These are phyloP conservation scores for Eucalyptus regnans DNA, from an alignment of 345 rosid genomes.

Conservation along the genomic window DNA sequence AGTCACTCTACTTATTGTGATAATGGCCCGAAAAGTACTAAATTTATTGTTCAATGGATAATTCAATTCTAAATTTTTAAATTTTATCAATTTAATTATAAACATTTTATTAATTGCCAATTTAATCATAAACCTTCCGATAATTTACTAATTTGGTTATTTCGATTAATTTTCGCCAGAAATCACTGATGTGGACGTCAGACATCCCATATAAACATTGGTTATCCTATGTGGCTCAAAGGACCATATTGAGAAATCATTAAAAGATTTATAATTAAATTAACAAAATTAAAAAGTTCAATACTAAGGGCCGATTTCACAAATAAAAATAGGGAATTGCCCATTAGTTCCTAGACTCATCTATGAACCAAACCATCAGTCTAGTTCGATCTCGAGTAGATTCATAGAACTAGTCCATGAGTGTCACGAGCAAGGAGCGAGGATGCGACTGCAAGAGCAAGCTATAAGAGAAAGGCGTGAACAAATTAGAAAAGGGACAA, in stretches of 20 bases:
- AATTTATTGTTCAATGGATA: rapidly evolving
- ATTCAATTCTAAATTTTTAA: rapidly evolving
- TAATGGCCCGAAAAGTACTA: not conserved
- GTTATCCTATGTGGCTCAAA: rapidly evolving
- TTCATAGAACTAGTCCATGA: no score
- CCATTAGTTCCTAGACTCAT: not conserved
- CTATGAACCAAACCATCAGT: rapidly evolving
- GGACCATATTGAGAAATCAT: rapidly evolving
- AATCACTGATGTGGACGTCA: rapidly evolving
- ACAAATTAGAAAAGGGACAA: no score
- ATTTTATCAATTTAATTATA: rapidly evolving
- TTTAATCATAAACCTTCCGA: rapidly evolving
- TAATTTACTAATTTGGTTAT: rapidly evolving
- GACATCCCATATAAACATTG: rapidly evolving
- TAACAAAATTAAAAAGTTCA: rapidly evolving
- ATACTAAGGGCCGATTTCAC: rapidly evolving
- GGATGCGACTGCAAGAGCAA: no score
- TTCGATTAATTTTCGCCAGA: rapidly evolving
- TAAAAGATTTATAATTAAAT: rapidly evolving
- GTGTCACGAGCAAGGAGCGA: no score
- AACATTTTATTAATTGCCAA: rapidly evolving
- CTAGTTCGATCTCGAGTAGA: rapidly evolving
- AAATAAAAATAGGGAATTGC: not conserved
- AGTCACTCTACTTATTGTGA: no score
- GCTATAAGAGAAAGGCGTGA: no score